Evolutionary conservation across 1,284 basidiomycete genomes (phyloP), one percentile per base, ranked within the genome.

Genomic region (Fomitiporia mediterranea): DNA sequence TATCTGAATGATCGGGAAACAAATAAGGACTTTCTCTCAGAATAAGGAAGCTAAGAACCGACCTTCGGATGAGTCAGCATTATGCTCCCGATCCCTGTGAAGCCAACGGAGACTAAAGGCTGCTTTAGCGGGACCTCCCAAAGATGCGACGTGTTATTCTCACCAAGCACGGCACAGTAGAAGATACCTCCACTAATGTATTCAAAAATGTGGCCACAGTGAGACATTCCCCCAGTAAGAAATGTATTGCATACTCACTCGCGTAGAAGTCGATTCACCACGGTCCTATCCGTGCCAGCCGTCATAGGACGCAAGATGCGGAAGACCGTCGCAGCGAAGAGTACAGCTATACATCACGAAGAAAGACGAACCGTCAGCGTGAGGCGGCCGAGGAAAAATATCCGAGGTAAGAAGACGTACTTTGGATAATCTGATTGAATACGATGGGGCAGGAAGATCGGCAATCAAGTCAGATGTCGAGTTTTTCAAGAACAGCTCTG

Each of bases 151-250:
- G 8, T 5, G 5, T 27, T 7, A 19, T 11, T 55, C 64, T 35
- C 53, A 68, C 66, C 58, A 43, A 65, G 61, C 2, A 66, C 60
- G 7, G 57, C 58, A 27, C 62, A 56, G 54, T 66, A 68, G 51
- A 67, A 63, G 4, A 63, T 51, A 3, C 65, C 65, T 1, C 66
- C 66, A 32, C 66, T 67, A 19, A 25, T 30, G 8, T 7, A 43
- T 39, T 38, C 4, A 37, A 21, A 66, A 19, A 25, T 30, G 8
- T 7, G 37, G 27, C 35, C 4, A 37, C 13, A 30, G n/a, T 37
- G 34, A 53, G 7, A 27, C 23, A 40, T 28, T n/a, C 2, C 3
- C 23, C 38, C 3, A 2, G n/a, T 27, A 30, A 38, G 19, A 19
- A 46, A 51, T 25, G 43, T 7, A 19, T 40, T 35, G 23, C 30